These are phyloP conservation scores for Discostella pseudostelligera DNA, from an alignment of 108 stramenopile genomes.

Conservation along the genomic window DNA sequence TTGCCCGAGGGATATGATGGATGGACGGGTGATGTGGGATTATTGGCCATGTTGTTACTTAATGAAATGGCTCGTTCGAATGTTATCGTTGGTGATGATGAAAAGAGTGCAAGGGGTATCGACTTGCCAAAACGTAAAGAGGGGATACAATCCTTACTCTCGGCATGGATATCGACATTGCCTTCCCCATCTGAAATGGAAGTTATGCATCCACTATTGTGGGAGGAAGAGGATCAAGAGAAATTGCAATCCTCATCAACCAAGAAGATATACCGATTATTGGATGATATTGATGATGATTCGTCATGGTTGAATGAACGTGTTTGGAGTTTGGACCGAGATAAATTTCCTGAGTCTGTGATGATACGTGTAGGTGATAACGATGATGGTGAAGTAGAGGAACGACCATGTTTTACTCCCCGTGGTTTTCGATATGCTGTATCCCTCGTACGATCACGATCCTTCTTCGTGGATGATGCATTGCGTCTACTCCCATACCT, in stretches of 20 bases:
- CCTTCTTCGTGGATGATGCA: conserved; percentile 85
- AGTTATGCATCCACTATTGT: conserved; percentile 62
- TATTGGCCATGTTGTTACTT: conserved; percentile 68
- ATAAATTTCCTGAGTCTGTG: conserved; percentile 61
- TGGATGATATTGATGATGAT: conserved; percentile 88
- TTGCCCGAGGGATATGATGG: conserved; percentile 74
- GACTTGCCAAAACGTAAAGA: conserved; percentile 40
- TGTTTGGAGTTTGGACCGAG: conserved; percentile 56
- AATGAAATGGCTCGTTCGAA: conserved; percentile 68
- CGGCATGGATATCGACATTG: conserved; percentile 59
- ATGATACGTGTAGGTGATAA: conserved; percentile 4
- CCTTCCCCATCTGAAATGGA: conserved; percentile 63
- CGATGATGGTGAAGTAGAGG: conserved; percentile 18
- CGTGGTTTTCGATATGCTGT: conserved; percentile 86
- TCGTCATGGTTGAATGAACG: conserved; percentile 66
- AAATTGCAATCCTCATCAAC: conserved; percentile 70
- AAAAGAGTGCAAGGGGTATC: conserved; percentile 24
- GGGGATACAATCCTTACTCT: conserved; percentile 50
- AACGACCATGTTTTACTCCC: conserved; percentile 63
- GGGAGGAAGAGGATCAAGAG: conserved; percentile 83
- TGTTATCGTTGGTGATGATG: conserved; percentile 2
- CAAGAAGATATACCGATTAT: conserved; percentile 71
- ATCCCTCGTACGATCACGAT: conserved; percentile 68
- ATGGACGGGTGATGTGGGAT: conserved; percentile 85
- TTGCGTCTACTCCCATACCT: conserved; percentile 78